Evolutionary conservation across 768 basidiomycete species (phyloP).

Genomic region (Hirschioporus abietinus): DNA sequence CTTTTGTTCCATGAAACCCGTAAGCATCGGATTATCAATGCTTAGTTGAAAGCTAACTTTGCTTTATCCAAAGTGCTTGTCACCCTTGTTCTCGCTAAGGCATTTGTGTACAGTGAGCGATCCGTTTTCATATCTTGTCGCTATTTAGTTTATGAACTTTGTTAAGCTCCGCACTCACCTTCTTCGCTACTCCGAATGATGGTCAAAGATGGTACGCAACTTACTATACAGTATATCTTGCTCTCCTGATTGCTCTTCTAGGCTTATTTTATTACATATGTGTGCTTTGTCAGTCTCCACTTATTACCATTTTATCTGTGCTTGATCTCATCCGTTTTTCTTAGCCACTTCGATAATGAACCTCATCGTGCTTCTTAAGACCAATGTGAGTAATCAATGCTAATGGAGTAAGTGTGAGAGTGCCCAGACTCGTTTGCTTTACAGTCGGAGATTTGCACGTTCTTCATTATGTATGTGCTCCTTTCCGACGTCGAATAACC

Average conservation of each 20-base stretch:
- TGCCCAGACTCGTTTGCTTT: background rate
- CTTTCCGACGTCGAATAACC: background rate
- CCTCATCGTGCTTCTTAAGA: background rate
- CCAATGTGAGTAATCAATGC: background rate
- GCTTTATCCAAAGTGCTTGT: background rate
- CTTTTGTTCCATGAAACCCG: background rate
- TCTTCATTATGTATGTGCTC: background rate
- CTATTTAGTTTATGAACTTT: background rate
- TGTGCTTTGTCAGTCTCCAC: background rate
- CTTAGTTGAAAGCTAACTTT: background rate
- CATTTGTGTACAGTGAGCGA: background rate
- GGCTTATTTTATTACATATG: background rate
- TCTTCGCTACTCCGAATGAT: background rate
- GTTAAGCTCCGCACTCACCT: background rate
- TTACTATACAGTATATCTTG: background rate
- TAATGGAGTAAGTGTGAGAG: background rate
- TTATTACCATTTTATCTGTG: background rate
- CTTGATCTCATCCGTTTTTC: background rate
- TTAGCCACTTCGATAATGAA: background rate
- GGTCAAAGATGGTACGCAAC: background rate
- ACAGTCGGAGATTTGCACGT: background rate
- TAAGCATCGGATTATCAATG: background rate
- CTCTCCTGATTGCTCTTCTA: background rate
- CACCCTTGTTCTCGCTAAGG: background rate
- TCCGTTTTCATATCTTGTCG: background rate